Evolutionary conservation across 2,329 filamentous ascomycete genomes (phyloP).

Genomic region (Colletotrichum shisoi): DNA sequence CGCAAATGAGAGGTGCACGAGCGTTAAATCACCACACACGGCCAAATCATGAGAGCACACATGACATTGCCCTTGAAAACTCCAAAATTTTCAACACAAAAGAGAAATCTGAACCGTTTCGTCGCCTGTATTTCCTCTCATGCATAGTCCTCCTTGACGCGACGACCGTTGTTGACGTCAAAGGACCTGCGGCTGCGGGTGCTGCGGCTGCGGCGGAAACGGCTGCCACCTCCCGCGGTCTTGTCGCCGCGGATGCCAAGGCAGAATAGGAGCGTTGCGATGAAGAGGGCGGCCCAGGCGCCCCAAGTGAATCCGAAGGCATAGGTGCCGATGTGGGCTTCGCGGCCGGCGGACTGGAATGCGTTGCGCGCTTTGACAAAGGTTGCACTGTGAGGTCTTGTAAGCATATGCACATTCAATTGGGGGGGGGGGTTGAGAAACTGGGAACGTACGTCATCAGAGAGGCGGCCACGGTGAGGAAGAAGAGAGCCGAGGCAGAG

Average conservation of each 20-base stretch:
- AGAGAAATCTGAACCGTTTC: background rate
- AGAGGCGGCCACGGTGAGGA: constrained; percentile 70
- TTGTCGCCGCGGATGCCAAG: constrained; percentile 64
- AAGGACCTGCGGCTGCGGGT: constrained; percentile 63
- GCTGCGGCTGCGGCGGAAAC: constrained; percentile 59
- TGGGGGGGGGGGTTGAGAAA: constrained; percentile 34
- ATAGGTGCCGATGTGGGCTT: constrained; percentile 69
- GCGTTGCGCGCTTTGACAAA: constrained; percentile 75
- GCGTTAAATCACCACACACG: background rate
- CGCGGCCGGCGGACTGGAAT: constrained; percentile 65
- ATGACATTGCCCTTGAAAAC: background rate
- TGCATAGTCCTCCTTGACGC: constrained; percentile 76
- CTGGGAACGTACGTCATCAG: constrained; percentile 74
- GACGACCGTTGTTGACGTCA: constrained; percentile 60
- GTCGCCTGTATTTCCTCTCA: constrained; percentile 46
- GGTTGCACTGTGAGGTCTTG: constrained; percentile 52
- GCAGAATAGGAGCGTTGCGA: constrained; percentile 74
- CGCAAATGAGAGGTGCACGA: background rate
- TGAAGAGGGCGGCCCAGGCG: constrained; percentile 69
- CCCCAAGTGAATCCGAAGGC: constrained; percentile 82
- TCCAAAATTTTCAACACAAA: background rate
- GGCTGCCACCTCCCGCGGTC: constrained; percentile 49
- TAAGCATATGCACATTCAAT: background rate
- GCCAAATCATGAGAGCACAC: background rate
- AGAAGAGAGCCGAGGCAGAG: constrained; percentile 69